These are phyloP conservation scores for Elsinoe australis DNA, from an alignment of 2,329 filamentous ascomycete genomes.

Conservation along the genomic window DNA sequence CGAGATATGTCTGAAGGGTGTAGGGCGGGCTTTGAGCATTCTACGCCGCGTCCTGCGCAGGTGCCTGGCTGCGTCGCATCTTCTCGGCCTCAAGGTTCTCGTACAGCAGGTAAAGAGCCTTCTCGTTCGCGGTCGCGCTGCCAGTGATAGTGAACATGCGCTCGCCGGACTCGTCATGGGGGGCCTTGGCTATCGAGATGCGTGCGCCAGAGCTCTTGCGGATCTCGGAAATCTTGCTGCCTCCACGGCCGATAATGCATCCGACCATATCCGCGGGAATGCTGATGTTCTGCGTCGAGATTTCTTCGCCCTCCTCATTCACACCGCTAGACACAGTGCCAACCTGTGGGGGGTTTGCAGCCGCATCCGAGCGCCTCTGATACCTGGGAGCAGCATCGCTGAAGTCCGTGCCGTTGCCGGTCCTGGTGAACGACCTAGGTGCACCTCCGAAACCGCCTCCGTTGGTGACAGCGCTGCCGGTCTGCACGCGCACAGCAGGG, in stretches of 20 bases:
- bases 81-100: slow-evolving; percentile 99
- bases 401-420: slow-evolving; percentile 95
- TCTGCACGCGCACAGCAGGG: slow-evolving; percentile 80
- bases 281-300: slow-evolving; percentile 98
- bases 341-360: slow-evolving; percentile 67
- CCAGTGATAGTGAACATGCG: slow-evolving; percentile 99
- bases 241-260: slow-evolving; percentile 92
- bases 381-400: slow-evolving; percentile 70
- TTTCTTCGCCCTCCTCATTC: slow-evolving; percentile 83
- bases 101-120: slow-evolving; percentile 89
- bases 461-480: slow-evolving; percentile 47
- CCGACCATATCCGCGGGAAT: slow-evolving; percentile 99
- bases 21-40: slow-evolving; percentile 20
- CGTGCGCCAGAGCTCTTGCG: slow-evolving; percentile 91
- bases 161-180: slow-evolving; percentile 95
- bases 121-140: slow-evolving; percentile 86
- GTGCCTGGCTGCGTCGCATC: slow-evolving; percentile 85
- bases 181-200: slow-evolving; percentile 95
- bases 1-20: slow-evolving; percentile 10
- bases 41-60: slow-evolving; percentile 32
- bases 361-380: slow-evolving; percentile 72
- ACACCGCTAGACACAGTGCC: slow-evolving; percentile 48
- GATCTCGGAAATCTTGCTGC: slow-evolving; percentile 98
- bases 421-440: slow-evolving; percentile 59
- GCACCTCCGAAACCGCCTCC: slow-evolving; percentile 44